Percentiles rank a stretch among this genome's conserved stretches.
These are phyloP conservation scores for Fibroporia radiculosa DNA, from an alignment of 768 basidiomycete species.

Conservation along the genomic window DNA sequence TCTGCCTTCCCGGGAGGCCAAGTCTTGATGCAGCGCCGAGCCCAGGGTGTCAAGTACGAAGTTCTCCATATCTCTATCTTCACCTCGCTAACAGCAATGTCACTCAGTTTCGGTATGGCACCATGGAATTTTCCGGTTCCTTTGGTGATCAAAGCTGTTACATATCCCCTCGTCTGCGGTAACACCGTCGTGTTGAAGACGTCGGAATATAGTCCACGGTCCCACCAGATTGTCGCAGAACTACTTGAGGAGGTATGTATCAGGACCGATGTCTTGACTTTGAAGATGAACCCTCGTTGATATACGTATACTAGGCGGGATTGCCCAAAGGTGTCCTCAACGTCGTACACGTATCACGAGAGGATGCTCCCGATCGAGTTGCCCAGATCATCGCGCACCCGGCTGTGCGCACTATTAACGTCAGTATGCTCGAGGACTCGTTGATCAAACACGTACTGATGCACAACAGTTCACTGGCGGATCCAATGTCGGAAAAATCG, in stretches of 20 bases:
- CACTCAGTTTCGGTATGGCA: slow-evolving; percentile 38
- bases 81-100: not conserved
- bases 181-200: slow-evolving; percentile 46
- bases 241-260: slow-evolving; percentile 35
- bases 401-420: slow-evolving; percentile 44
- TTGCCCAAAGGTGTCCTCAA: slow-evolving; percentile 55
- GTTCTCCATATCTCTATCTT: slow-evolving; percentile 8
- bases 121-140: slow-evolving; percentile 50
- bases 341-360: slow-evolving; percentile 39
- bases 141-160: slow-evolving; percentile 37
- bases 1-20: slow-evolving; percentile 37
- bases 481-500: slow-evolving; percentile 42
- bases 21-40: slow-evolving; percentile 36
- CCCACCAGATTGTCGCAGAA: slow-evolving; percentile 38
- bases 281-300: not conserved
- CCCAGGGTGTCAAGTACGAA: slow-evolving; percentile 45
- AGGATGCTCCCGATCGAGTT: slow-evolving; percentile 35
- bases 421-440: slow-evolving; percentile 16
- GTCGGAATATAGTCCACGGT: slow-evolving; percentile 42
- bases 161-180: slow-evolving; percentile 42
- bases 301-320: slow-evolving; percentile 32
- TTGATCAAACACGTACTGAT: not conserved
- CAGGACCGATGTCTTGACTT: not conserved
- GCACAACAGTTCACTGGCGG: slow-evolving; percentile 44
- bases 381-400: slow-evolving; percentile 50